Base-by-base conservation (phyloP, 345 rosid species). In the Dovyalis caffra region DNA sequence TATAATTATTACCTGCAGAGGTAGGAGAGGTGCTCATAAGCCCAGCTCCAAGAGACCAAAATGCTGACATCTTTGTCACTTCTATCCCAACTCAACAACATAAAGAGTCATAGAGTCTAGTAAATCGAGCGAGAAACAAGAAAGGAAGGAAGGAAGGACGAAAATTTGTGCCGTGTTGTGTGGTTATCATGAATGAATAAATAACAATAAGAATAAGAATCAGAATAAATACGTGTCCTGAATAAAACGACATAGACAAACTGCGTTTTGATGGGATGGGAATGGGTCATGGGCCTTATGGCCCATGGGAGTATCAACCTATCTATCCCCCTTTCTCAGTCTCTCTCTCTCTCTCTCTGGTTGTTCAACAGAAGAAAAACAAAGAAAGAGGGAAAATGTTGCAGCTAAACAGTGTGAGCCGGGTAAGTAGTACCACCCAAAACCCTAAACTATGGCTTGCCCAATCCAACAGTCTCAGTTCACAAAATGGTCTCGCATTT, bases 401-500 rank as follows among this genome's bases (percentile, higher is more conserved):
- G 81, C 88, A 73, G 76, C 79, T 80, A 12, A 78, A 69, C 53
- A 37, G 38, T 33, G 66, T 68, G 8, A 70, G 83, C 20, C 75
- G 69, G 35, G 60, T 66, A 8, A 25, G 67, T 4, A 58, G 53
- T 29, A 7, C 60, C 31, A 7, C 56, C 76, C 78, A 75, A 82
- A 83, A 74, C 81, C 87, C 82, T 91, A 72, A 67, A 35, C 49
- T 71, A 14, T 37, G 57, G 38, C 73, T 74, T 26, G 25, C 25
- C 63, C 31, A 67, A 31, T 75, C 81, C 11, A 70, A 37, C 53
- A 38, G 69, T 68, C 45, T 79, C 32, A 70, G 85, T 5, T 32
- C 74, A 12, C 65, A 77, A 78, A 8, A 35, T 14, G 20, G 65
- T 31, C 3, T 31, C 35, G 4, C 26, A 53, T 53, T 53, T n/a